Evolutionary conservation across 2,329 filamentous ascomycete genomes (phyloP).

Genomic region (Stemphylium lycopersici): DNA sequence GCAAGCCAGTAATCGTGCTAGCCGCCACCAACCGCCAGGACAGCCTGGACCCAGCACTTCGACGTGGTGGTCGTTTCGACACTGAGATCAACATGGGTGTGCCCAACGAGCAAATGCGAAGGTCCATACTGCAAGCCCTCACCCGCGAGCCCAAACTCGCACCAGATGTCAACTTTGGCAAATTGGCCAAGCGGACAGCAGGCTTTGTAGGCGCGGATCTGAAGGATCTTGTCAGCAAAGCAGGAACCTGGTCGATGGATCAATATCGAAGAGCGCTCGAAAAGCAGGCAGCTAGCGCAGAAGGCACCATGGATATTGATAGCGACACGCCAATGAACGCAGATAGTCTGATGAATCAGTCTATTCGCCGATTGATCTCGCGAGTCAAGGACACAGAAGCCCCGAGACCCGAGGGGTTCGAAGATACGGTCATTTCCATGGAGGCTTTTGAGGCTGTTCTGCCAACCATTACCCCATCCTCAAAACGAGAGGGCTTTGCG

Average conservation of each 20-base stretch:
- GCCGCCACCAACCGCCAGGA: constrained; percentile 91
- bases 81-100: constrained; percentile 87
- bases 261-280: constrained; percentile 62
- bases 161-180: constrained; percentile 73
- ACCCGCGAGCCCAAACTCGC: constrained; percentile 69
- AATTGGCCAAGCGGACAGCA: constrained; percentile 81
- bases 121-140: constrained; percentile 77
- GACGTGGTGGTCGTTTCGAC: constrained; percentile 77
- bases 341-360: constrained; percentile 25
- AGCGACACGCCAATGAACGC: constrained; percentile 24
- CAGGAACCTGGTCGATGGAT: constrained; percentile 68
- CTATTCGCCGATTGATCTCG: constrained; percentile 55
- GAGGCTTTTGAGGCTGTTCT: constrained; percentile 76
- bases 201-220: constrained; percentile 94
- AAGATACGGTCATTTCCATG: constrained; percentile 65
- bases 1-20: constrained; percentile 83
- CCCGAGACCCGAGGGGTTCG: constrained; percentile 59
- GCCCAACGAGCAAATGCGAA: constrained; percentile 77
- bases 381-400: constrained; percentile 57
- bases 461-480: constrained; percentile 76
- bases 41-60: constrained; percentile 78
- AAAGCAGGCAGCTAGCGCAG: constrained; percentile 42
- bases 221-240: constrained; percentile 71
- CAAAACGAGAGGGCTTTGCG: constrained; percentile 91
- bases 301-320: constrained; percentile 61